Evolutionary conservation across 257 asterid genomes (phyloP).

Genomic region (Agastache rugosa): DNA sequence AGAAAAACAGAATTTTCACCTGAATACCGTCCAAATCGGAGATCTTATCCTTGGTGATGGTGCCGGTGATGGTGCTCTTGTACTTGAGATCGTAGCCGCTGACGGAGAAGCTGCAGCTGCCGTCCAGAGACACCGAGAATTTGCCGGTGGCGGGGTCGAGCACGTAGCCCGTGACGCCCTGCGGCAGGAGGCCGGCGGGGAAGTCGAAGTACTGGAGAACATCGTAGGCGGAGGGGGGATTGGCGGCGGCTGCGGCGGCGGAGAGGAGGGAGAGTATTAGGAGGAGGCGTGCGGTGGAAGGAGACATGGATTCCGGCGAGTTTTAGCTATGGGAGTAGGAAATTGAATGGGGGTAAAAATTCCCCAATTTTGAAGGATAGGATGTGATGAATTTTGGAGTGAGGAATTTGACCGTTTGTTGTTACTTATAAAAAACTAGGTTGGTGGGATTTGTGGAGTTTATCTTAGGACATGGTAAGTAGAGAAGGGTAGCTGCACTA

Average conservation of each 20-base stretch:
- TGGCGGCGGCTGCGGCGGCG: constrained; percentile 29
- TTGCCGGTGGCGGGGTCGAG: constrained; percentile 71
- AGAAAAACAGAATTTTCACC: constrained; percentile 64
- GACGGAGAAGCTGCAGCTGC: constrained; percentile 64
- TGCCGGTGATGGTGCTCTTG: constrained; percentile 66
- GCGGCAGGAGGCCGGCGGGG: constrained; percentile 79
- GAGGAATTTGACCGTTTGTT: too few relatives aligned
- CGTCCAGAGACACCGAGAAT: constrained; percentile 57
- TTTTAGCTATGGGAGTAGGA: not conserved
- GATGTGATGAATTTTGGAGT: too few relatives aligned
- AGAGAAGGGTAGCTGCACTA: too few relatives aligned
- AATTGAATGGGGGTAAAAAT: too few relatives aligned
- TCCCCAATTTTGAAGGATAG: too few relatives aligned
- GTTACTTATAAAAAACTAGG: too few relatives aligned
- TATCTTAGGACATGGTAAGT: too few relatives aligned
- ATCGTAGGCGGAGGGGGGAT: constrained; percentile 55
- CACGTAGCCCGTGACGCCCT: constrained; percentile 69
- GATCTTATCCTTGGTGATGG: constrained; percentile 48
- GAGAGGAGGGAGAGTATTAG: constrained; percentile 33
- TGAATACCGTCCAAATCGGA: constrained; percentile 63
- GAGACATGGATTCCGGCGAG: constrained; percentile 41
- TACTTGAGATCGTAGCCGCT: constrained; percentile 63
- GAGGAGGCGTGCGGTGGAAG: constrained; percentile 32
- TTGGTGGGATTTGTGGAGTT: too few relatives aligned
- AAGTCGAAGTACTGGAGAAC: constrained; percentile 59